phyloP scores from a whole-genome alignment of 192 early-diverging fungal genomes.

The Paraglomus brasilianum region DNA sequence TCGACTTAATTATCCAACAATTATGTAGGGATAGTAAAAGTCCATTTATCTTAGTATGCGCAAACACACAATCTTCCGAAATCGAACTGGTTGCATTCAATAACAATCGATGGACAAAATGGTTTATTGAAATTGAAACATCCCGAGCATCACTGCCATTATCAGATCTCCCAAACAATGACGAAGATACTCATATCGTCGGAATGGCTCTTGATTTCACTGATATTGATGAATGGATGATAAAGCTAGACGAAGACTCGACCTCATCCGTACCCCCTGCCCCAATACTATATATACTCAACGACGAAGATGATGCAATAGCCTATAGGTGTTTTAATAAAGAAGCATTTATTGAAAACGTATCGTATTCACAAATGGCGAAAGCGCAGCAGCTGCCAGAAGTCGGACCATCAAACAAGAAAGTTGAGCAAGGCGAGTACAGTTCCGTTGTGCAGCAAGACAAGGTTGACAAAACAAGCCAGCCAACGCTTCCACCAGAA shows the following conservation, averaged over 20 bases:
- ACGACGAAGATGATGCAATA: conserved; percentile 58
- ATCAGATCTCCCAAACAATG: conserved; percentile 40
- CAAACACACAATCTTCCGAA: conserved; percentile 45
- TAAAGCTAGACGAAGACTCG: conserved; percentile 49
- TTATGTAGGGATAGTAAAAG: conserved; percentile 44
- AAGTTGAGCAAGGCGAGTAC: neutral
- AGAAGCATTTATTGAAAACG: conserved; percentile 44
- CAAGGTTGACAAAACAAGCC: neutral
- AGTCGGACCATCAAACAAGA: conserved; percentile 8
- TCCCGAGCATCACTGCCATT: conserved; percentile 57
- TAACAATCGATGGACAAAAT: conserved; percentile 61
- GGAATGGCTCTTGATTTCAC: conserved; percentile 79
- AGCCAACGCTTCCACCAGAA: neutral
- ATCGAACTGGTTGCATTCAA: conserved; percentile 51
- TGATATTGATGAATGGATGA: conserved; percentile 37
- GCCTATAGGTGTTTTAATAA: conserved; percentile 68
- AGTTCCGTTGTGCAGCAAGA: neutral
- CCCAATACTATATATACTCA: conserved; percentile 74
- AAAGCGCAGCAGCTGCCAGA: conserved; percentile 7
- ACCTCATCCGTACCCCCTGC: conserved; percentile 51
- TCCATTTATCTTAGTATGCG: conserved; percentile 34
- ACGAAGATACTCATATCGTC: conserved; percentile 64
- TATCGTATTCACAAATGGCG: conserved; percentile 45
- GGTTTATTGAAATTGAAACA: conserved; percentile 60
- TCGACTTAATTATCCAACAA: neutral